Base-by-base conservation (phyloP, 768 basidiomycete species). In the Coprinopsis cinerea region DNA sequence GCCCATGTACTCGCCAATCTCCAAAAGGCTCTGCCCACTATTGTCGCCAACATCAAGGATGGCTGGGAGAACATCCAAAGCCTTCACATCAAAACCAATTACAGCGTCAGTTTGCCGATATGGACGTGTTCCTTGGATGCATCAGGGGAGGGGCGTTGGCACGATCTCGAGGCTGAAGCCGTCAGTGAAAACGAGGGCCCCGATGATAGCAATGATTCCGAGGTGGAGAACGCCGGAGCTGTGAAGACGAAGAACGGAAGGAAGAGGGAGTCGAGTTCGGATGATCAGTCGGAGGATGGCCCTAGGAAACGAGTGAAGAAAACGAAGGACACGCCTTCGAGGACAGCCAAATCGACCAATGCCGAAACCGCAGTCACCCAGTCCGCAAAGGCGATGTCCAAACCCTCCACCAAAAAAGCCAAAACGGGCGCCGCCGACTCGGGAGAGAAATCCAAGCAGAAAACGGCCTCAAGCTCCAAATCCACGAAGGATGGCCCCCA, bases 1-100 rank as follows among this genome's bases (percentile, higher is more conserved):
- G 67, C 79, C 2, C 85, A 97, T 61, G 77, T 91, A 15, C 64
- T 88, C 30, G 81, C 78, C 4, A 98, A 98, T 67, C 71, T 97
- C 43, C 70, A 82, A 59, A 73, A 74, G 9, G 88, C 90, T 14
- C 71, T 97, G 9, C 93, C 96, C 5, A 77, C 75, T 9, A 69
- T 96, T 47, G 75, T 82, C 26, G 68, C 79, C 49, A 74, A 75
- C 42, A 79, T 97, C 59, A 81, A 81, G 50, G 86, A 81, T 41
- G 83, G 81, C 23, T 98, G 94, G 93, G 84, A 86, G 47, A 96
- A 97, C 65, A 73, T 98, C 45, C 91, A 94, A 59, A 84, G 81
- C 50, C 65, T 99, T 17, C 78, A 90, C 55, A 81, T 99, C 70
- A 98, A 98, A 68, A 95, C 92, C 1, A 88, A 82, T 56, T 79